phyloP scores from a whole-genome alignment of 1,284 basidiomycete species.

The Boletus sp. region DNA sequence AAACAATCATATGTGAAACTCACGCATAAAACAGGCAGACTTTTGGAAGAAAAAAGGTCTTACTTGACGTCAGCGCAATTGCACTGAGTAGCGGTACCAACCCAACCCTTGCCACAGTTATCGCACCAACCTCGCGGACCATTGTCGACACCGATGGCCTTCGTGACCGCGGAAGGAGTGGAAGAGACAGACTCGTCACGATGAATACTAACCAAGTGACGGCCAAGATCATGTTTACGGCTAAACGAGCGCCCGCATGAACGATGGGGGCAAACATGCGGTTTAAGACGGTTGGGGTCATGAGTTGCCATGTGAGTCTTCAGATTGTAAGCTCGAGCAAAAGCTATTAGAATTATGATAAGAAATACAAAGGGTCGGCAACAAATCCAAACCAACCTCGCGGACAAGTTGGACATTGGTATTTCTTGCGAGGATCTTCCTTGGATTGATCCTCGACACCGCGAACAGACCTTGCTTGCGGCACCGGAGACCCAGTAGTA shows the following conservation, averaged over 20 bases:
- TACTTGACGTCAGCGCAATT: constrained; percentile 68
- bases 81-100: constrained; percentile 55
- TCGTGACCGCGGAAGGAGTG: constrained; percentile 38
- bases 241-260: constrained; percentile 83
- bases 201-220: constrained; percentile 83
- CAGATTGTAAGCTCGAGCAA: constrained; percentile 86
- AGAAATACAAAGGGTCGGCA: neutral
- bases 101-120: constrained; percentile 64
- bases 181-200: constrained; percentile 55
- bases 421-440: constrained; percentile 69
- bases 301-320: constrained; percentile 90
- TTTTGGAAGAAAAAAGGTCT: constrained; percentile 12
- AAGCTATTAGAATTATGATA: constrained; percentile 45
- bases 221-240: constrained; percentile 84
- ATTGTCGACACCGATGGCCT: constrained; percentile 58
- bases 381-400: constrained; percentile 45
- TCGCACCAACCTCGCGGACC: constrained; percentile 68
- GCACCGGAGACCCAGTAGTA: constrained; percentile 39
- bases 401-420: constrained; percentile 67
- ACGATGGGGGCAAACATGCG: constrained; percentile 76
- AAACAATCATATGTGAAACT: constrained; percentile 6
- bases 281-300: constrained; percentile 82
- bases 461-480: constrained; percentile 37
- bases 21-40: constrained; percentile 24
- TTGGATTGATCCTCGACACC: constrained; percentile 40